Conservation (phyloP, 208 protist genomes). For the Crithidia sp. region DNA sequence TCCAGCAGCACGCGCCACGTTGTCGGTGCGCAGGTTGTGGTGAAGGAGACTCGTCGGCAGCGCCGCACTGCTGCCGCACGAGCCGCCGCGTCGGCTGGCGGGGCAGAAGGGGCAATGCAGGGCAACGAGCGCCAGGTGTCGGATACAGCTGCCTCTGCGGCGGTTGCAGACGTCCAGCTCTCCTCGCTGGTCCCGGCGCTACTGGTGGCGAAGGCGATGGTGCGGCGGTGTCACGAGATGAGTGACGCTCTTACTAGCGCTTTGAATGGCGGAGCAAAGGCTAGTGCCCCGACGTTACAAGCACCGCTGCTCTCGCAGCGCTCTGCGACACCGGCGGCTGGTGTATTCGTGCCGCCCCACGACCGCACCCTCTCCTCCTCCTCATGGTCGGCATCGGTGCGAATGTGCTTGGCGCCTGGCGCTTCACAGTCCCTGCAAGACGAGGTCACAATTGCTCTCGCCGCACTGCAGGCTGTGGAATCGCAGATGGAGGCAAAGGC, state of each 20-base stretch:
- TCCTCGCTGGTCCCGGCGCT: slow-evolving; percentile 14
- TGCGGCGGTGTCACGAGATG: slow-evolving; percentile 30
- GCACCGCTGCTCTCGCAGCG: no score
- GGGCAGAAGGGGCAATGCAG: no score
- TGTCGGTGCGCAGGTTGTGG: slow-evolving; percentile 20
- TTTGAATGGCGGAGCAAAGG: no score
- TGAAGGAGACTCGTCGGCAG: slow-evolving; percentile 22
- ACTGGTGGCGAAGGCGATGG: slow-evolving; percentile 10
- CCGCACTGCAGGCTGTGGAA: slow-evolving; percentile 1
- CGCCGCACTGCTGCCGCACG: slow-evolving; percentile 5
- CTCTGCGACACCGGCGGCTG: no score
- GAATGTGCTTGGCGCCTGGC: background rate
- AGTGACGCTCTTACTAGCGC: background rate
- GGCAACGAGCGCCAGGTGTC: background rate
- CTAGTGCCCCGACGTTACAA: no score
- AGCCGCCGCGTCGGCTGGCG: background rate
- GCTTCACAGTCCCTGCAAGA: slow-evolving; percentile 14
- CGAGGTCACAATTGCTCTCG: background rate
- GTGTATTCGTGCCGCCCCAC: background rate
- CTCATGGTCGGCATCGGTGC: background rate
- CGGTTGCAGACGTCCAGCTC: background rate
- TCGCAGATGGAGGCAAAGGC: slow-evolving; percentile 14
- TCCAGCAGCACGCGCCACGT: slow-evolving; percentile 9
- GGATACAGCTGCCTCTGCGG: background rate
- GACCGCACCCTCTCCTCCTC: background rate